Conservation (phyloP, 768 basidiomycete species). For the Agrocybe pediades region DNA sequence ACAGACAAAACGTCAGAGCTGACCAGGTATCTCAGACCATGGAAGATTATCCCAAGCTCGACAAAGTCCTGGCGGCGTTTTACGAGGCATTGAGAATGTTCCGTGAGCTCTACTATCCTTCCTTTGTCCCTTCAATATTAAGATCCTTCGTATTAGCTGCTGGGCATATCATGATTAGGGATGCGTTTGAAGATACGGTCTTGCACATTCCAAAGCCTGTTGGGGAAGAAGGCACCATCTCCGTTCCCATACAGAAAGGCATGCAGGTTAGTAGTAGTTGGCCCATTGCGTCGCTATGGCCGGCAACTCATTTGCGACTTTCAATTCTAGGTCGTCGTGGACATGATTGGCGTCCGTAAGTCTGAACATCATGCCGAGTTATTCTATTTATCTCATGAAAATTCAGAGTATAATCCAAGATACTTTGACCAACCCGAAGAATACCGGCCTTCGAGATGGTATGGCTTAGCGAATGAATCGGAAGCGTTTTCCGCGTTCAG, state of each 20-base stretch:
- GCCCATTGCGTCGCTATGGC: neutral
- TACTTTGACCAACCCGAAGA: conserved; percentile 49
- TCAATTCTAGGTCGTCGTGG: conserved; percentile 33
- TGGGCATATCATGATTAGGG: conserved; percentile 39
- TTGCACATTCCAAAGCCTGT: conserved; percentile 39
- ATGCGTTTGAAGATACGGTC: conserved; percentile 43
- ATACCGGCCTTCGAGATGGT: conserved; percentile 53
- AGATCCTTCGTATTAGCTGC: conserved; percentile 30
- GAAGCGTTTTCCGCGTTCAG: conserved; percentile 49
- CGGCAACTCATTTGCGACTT: neutral
- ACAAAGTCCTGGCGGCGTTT: conserved; percentile 43
- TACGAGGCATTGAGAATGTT: conserved; percentile 47
- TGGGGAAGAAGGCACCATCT: conserved; percentile 34
- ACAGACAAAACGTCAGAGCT: neutral
- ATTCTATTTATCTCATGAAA: neutral
- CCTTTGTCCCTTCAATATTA: neutral
- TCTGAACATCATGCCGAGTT: conserved; percentile 2
- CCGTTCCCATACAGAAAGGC: conserved; percentile 40
- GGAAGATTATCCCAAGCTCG: conserved; percentile 40
- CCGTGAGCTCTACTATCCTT: conserved; percentile 24
- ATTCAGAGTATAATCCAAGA: conserved; percentile 47
- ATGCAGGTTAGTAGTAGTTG: conserved; percentile 25
- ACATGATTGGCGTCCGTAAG: conserved; percentile 52
- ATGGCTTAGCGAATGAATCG: conserved; percentile 33
- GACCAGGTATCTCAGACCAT: conserved; percentile 24